Conservation (phyloP, 164 flowering plant species). For the Paratinospora sagittata region DNA sequence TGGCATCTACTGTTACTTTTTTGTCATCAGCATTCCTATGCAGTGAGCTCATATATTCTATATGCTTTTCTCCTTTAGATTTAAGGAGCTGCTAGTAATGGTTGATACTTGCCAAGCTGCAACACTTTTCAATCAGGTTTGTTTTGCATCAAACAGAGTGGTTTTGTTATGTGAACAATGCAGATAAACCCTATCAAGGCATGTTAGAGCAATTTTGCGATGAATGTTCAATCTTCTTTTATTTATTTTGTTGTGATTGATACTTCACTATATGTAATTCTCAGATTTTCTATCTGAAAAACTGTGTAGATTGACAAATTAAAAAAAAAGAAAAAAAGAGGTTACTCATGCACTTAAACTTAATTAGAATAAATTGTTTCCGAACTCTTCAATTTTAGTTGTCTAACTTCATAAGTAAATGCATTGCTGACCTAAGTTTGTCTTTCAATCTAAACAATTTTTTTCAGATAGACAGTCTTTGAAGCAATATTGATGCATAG, state of each 20-base stretch:
- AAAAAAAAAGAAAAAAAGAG: not conserved
- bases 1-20: not conserved
- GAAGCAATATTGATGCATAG: not conserved
- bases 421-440: not conserved
- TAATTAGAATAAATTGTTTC: not conserved
- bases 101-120: slow-evolving; percentile 99
- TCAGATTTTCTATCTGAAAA: not conserved
- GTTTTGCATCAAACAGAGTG: not conserved
- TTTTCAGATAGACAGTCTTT: not conserved
- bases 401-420: not conserved
- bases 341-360: not conserved
- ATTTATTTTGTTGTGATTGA: no score
- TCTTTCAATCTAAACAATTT: not conserved
- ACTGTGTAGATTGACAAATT: not conserved
- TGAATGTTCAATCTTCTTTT: not conserved
- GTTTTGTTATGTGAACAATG: not conserved
- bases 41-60: not conserved
- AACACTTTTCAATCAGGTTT: slow-evolving; percentile 87
- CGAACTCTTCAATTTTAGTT: not conserved
- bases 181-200: not conserved
- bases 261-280: no score
- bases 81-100: slow-evolving; percentile 96
- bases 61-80: slow-evolving; percentile 35
- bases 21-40: not conserved
- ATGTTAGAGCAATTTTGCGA: not conserved